Conservation (phyloP, 345 rosid genomes). For the Brassica nigra region DNA sequence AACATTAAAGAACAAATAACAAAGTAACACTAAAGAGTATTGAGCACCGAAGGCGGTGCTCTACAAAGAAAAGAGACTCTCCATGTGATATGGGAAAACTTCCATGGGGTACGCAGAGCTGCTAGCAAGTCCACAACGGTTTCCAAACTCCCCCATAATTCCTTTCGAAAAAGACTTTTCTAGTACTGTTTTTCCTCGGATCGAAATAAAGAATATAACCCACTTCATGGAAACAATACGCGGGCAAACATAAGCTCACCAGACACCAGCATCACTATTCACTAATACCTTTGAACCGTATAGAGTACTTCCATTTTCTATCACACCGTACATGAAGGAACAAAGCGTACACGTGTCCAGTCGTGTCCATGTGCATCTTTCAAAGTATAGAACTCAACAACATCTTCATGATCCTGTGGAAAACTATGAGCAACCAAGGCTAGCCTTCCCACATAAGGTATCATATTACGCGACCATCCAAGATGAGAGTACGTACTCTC, state of each 20-base stretch:
- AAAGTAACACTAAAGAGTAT: too few relatives aligned
- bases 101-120: background rate
- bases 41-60: too few relatives aligned
- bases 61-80: constrained; percentile 3
- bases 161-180: background rate
- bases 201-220: background rate
- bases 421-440: background rate
- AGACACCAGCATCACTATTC: too few relatives aligned
- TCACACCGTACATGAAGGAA: background rate
- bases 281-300: background rate
- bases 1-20: too few relatives aligned
- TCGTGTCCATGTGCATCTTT: too few relatives aligned
- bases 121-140: too few relatives aligned
- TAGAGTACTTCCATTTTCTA: background rate
- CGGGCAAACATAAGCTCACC: constrained; percentile 16
- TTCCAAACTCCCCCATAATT: background rate
- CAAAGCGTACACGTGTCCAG: too few relatives aligned
- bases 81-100: background rate
- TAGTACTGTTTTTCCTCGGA: background rate
- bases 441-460: constrained; percentile 2
- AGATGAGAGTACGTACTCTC: background rate
- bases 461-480: background rate
- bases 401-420: too few relatives aligned
- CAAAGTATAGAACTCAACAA: too few relatives aligned
- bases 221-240: background rate